Base-by-base conservation (phyloP, 2,329 filamentous ascomycete genomes). In the Metarhizium guizhouense region DNA sequence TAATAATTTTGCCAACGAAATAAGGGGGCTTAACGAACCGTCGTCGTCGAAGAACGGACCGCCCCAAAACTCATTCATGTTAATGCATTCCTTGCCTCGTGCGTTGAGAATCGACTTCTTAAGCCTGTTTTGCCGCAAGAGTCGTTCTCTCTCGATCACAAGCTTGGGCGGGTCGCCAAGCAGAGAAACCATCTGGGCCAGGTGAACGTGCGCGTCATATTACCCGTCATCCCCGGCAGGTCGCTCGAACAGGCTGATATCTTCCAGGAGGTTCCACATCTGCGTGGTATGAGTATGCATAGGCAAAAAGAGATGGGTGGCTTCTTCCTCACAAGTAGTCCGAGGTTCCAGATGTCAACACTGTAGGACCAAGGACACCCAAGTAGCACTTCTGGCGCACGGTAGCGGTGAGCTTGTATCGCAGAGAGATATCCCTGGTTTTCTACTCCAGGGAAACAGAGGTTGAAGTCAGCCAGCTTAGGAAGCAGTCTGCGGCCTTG, bases 191-290 rank as follows among this genome's bases (percentile, higher is more conserved):
- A 62, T 61, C 50, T 60, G 58, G 4, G 60, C 61, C 49, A 65
- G 60, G 47, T 62, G 61, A 20, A 61, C 57, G 11, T 64, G 62
- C 14, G 59, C 60, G 45, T 63, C 61, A 32, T 64, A 64, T 49
- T 61, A 56, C 10, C 61, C 62, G 30, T 60, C 58, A 4, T 61
- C 52, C 32, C 57, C 61, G 14, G 56, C 59, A 20, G 58, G 58
- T 1, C 52, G 38, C 2, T 51, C 57, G 49, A 65, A 63, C 4
- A 63, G 36, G 43, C 47, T 61, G 11, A 55, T 52, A 47, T 59
- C 47, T 51, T 65, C 59, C 25, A 62, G n/a, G 11, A 64, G 51
- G 52, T 65, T 58, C 61, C 63, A 64, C 61, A 64, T 63, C 63
- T 64, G 48, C 29, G 13, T 16, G 48, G 52, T 58, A 53, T 55